A percentile compares a stretch with the other conserved stretches of the same genome.
phyloP scores from a whole-genome alignment of 108 stramenopile species.

The Fragilariopsis cylindrus region DNA sequence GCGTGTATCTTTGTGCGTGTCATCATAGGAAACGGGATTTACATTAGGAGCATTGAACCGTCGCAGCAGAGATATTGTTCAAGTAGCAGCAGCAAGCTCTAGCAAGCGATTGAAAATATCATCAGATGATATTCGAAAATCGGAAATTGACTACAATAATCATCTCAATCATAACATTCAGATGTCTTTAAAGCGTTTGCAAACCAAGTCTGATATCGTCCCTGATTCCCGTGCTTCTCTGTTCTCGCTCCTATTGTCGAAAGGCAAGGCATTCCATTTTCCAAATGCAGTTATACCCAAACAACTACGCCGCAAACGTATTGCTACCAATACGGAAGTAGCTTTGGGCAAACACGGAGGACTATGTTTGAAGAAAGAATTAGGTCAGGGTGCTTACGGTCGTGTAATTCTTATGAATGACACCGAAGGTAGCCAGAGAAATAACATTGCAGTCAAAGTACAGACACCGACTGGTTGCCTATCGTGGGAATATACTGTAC shows the following conservation, averaged over 20 bases:
- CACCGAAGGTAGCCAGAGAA: background rate
- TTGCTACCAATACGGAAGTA: constrained; percentile 42
- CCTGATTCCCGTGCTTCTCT: constrained; percentile 17
- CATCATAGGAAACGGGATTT: background rate
- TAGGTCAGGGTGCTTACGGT: constrained; percentile 79
- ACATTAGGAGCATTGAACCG: background rate
- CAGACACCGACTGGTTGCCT: constrained; percentile 72
- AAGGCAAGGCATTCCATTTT: constrained; percentile 29
- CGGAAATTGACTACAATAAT: constrained; percentile 17
- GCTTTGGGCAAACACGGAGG: constrained; percentile 46
- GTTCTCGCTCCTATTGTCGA: constrained; percentile 9
- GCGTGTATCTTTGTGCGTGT: background rate
- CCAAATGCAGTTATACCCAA: constrained; percentile 26
- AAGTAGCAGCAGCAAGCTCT: background rate
- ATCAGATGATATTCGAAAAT: background rate
- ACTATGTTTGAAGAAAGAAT: constrained; percentile 44
- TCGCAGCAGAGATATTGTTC: background rate
- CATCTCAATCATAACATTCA: constrained; percentile 11
- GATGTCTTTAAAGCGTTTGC: constrained; percentile 18
- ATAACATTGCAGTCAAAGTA: constrained; percentile 65
- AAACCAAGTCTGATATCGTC: constrained; percentile 17
- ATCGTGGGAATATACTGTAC: constrained; percentile 65
- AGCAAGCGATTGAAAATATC: background rate
- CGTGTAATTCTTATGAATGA: constrained; percentile 55
- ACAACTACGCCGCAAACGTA: constrained; percentile 30